These are phyloP conservation scores for Tulasnella sp. DNA, from an alignment of 768 basidiomycete species.

Conservation along the genomic window DNA sequence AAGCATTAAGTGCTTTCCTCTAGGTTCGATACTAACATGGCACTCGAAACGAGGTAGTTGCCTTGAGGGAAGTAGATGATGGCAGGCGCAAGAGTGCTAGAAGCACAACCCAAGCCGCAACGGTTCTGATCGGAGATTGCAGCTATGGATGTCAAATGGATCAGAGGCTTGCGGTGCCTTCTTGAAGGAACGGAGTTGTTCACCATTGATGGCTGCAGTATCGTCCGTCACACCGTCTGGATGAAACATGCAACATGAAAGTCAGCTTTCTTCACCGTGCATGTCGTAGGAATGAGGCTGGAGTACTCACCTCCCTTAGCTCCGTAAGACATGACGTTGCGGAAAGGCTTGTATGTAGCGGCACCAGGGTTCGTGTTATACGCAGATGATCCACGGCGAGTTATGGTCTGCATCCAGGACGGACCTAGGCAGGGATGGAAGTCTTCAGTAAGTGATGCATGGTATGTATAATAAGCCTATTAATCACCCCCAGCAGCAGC, in stretches of 20 bases:
- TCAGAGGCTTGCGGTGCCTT: no score
- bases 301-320: slow-evolving; percentile 26
- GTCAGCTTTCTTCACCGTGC: no score
- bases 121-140: slow-evolving; percentile 54
- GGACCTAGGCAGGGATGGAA: slow-evolving; percentile 30
- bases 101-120: slow-evolving; percentile 41
- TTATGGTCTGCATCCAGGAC: slow-evolving; percentile 62
- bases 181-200: no score
- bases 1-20: no score
- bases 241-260: no score
- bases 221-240: slow-evolving; percentile 63
- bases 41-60: slow-evolving; percentile 48
- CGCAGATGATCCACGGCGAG: slow-evolving; percentile 50
- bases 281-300: no score
- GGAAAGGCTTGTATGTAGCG: slow-evolving; percentile 51
- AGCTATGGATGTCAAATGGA: no score
- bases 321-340: slow-evolving; percentile 57
- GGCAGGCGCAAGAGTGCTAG: slow-evolving; percentile 49
- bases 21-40: no score
- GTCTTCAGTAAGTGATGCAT: no score
- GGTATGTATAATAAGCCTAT: neutral
- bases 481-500: slow-evolving; percentile 13
- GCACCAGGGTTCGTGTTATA: slow-evolving; percentile 42
- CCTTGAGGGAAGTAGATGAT: slow-evolving; percentile 64
- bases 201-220: slow-evolving; percentile 41